Conservation (phyloP, 148 eudicot species). For the Dysphania ambrosioides region DNA sequence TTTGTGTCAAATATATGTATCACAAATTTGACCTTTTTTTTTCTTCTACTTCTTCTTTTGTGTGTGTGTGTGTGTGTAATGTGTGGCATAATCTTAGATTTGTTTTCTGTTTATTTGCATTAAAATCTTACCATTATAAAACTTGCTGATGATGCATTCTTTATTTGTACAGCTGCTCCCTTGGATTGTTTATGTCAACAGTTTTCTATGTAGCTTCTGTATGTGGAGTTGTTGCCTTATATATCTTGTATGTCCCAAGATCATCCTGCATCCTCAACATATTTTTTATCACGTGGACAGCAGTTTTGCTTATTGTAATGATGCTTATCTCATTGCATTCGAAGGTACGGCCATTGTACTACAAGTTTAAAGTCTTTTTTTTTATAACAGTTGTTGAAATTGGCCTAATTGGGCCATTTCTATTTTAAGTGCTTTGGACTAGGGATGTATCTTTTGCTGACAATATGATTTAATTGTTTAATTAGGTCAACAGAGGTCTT, state of each 20-base stretch:
- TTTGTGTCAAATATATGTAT: background rate
- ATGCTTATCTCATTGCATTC: slow-evolving; percentile 80
- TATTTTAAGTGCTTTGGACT: background rate
- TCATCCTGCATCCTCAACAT: slow-evolving; percentile 79
- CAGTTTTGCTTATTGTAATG: slow-evolving; percentile 68
- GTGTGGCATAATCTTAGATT: background rate
- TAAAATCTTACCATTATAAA: background rate
- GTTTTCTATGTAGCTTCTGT: slow-evolving; percentile 64
- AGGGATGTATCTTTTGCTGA: background rate
- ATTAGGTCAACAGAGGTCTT: slow-evolving; percentile 89
- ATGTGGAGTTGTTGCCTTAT: slow-evolving; percentile 71
- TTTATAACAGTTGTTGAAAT: no score
- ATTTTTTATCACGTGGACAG: slow-evolving; percentile 93
- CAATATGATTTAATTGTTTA: slow-evolving; percentile 19
- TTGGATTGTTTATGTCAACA: slow-evolving; percentile 73
- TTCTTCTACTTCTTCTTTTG: background rate
- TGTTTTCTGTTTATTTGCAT: background rate
- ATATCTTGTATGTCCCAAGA: slow-evolving; percentile 54
- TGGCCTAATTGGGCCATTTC: background rate
- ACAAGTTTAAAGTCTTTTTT: background rate
- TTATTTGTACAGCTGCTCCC: slow-evolving; percentile 50
- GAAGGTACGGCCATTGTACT: slow-evolving; percentile 44
- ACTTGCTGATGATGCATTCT: slow-evolving; percentile 15
- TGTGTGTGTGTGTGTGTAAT: no score
- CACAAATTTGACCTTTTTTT: background rate